Evolutionary conservation across 2,329 filamentous ascomycete genomes (phyloP).

Genomic region (Blumeriella jaapii): DNA sequence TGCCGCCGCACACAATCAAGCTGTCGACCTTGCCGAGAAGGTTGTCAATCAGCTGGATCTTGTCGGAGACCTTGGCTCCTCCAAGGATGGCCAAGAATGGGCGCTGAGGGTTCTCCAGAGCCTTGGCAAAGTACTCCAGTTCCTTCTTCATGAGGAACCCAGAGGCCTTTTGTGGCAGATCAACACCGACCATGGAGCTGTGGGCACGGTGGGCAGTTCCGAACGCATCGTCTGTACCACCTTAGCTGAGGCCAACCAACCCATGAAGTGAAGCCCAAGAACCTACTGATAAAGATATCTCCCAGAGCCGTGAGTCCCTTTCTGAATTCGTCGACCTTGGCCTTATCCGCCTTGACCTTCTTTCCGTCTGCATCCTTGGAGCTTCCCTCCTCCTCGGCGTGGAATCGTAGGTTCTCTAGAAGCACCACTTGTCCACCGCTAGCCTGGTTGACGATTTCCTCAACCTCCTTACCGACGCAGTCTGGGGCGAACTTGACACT

Average conservation of each 20-base stretch:
- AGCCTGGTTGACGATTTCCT: constrained; percentile 79
- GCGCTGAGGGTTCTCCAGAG: constrained; percentile 81
- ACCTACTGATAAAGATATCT: constrained; percentile 90
- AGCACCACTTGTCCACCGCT: constrained; percentile 74
- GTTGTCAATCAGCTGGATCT: constrained; percentile 99
- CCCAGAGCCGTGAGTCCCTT: constrained; percentile 90
- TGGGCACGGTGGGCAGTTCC: constrained; percentile 96
- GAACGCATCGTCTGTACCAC: constrained; percentile 74
- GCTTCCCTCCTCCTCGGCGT: constrained; percentile 95
- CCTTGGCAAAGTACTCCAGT: constrained; percentile 97
- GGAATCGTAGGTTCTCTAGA: constrained; percentile 96
- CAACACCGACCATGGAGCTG: constrained; percentile 97
- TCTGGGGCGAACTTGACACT: constrained; percentile 81
- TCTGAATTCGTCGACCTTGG: constrained; percentile 82
- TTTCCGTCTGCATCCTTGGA: constrained; percentile 88
- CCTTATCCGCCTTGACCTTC: constrained; percentile 97
- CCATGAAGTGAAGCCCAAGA: not conserved
- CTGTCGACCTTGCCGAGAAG: constrained; percentile 95
- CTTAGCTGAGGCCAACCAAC: constrained; percentile 11
- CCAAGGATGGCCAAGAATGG: constrained; percentile 98
- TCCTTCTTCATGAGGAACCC: constrained; percentile 99
- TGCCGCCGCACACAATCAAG: constrained; percentile 90
- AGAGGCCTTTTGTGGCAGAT: constrained; percentile 91
- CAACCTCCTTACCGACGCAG: constrained; percentile 80
- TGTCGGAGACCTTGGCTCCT: constrained; percentile 97